Evolutionary conservation across 2,329 filamentous ascomycete genomes (phyloP), one percentile per base, ranked within the genome.

Genomic region (Penicillium sp.): DNA sequence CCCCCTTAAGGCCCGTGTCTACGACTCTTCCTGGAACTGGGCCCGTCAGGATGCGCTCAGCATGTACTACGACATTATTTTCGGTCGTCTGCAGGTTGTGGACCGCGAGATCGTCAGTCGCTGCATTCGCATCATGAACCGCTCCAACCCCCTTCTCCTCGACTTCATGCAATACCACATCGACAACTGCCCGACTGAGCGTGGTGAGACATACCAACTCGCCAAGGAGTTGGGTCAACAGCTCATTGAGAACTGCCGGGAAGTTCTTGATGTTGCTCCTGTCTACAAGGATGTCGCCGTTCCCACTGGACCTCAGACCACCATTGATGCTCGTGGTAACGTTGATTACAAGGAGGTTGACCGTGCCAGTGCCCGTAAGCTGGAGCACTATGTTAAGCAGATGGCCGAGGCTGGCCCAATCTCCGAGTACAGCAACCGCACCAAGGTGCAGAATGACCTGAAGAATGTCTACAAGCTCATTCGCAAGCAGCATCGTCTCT

Each of bases 81-180:
- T 99, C 69, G 95, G 95, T 57, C 88, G 95, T 60, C 86, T 99
- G 53, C 87, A 95, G 80, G 91, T 88, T 50, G 90, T 99, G 42
- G 95, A 99, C 71, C 91, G 95, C 62, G 95, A 99, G 77, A 99
- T 98, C 69, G 95, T 99, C 73, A 97, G 93, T 78, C 93, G 93
- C 75, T 99, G 95, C 79, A 98, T 99, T 71, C 90, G 92, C 66
- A 95, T 99, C 78, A 99, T 99, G 95, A 99, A 97, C 81, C 90
- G 95, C 62, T 96, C 95, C 33, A 99, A 98, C 74, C 95, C 95
- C 2, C 89, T 91, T 35, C 86, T 99, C 1, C 85, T 99, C 57
- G 93, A 99, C 67, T 99, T 97, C 78, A 99, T 99, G 95, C 95
- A 99, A 75, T 98, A 99, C 70, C 95, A 99, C 80, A 99, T 99